Conservation (phyloP, 768 basidiomycete genomes). For the Cystobasidiopsis lactophilus region DNA sequence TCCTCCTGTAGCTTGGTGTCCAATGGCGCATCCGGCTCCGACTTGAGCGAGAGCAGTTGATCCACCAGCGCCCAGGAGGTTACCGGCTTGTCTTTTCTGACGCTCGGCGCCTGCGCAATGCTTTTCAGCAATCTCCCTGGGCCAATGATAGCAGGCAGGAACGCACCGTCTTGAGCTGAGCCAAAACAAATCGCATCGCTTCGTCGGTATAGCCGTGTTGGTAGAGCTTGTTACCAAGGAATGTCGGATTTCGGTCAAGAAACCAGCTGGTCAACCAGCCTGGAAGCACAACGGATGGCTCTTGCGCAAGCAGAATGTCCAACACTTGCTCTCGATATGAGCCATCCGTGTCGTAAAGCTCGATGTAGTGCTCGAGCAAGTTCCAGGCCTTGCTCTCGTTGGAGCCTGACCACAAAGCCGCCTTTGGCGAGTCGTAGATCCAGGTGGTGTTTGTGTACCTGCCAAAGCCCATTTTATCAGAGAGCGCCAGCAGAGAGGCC, state of each 20-base stretch:
- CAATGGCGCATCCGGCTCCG: neutral
- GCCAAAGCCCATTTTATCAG: slow-evolving; percentile 2
- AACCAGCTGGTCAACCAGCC: slow-evolving; percentile 62
- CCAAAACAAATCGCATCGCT: slow-evolving; percentile 49
- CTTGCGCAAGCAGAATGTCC: slow-evolving; percentile 50
- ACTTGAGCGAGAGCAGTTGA: slow-evolving; percentile 36
- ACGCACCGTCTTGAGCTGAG: slow-evolving; percentile 50
- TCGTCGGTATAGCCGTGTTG: slow-evolving; percentile 56
- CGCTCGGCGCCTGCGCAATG: slow-evolving; percentile 31
- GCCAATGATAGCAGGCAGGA: neutral
- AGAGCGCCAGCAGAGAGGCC: neutral
- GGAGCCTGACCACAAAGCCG: slow-evolving; percentile 64
- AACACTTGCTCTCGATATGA: slow-evolving; percentile 55
- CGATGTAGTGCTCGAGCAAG: slow-evolving; percentile 58
- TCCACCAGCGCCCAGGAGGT: slow-evolving; percentile 53
- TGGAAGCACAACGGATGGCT: slow-evolving; percentile 39
- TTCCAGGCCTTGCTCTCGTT: slow-evolving; percentile 63
- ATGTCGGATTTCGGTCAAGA: slow-evolving; percentile 45
- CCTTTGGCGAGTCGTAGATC: slow-evolving; percentile 50
- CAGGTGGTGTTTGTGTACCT: slow-evolving; percentile 58
- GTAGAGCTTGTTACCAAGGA: slow-evolving; percentile 55
- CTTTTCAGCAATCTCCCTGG: slow-evolving; percentile 18
- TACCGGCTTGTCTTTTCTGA: too few species aligned
- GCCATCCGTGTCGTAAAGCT: slow-evolving; percentile 47
- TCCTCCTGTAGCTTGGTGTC: slow-evolving; percentile 2